These are phyloP conservation scores for Hanseniaspora jakobsenii DNA, from an alignment of 805 yeast genomes.

Conservation along the genomic window DNA sequence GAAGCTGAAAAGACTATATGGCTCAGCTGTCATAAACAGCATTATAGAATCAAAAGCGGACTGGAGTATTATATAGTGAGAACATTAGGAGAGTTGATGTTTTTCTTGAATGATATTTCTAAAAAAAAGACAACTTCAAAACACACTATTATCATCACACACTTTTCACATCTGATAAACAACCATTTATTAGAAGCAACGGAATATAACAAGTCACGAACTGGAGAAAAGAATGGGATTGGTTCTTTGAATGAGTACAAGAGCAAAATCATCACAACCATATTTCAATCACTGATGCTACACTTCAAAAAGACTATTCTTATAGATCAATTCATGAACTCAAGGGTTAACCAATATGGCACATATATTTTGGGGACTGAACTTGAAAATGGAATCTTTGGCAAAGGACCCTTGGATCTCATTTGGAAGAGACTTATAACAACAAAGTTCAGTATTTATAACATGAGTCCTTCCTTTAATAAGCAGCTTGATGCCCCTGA, in stretches of 20 bases:
- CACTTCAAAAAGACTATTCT: slow-evolving; percentile 5
- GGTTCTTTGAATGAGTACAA: slow-evolving; percentile 5
- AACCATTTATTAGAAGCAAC: slow-evolving; percentile 2
- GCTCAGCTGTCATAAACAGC: slow-evolving; percentile 12
- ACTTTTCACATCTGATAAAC: slow-evolving; percentile 6
- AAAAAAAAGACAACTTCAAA: not conserved
- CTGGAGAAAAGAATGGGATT: not conserved
- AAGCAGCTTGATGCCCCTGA: too few species aligned
- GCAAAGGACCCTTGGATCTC: slow-evolving; percentile 10
- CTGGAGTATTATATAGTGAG: not conserved
- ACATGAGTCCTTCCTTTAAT: not conserved
- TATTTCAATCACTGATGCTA: not conserved
- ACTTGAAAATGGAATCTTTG: slow-evolving; percentile 11
- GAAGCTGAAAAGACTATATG: not conserved
- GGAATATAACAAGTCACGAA: not conserved
- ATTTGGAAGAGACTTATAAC: slow-evolving; percentile 13
- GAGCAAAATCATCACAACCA: not conserved
- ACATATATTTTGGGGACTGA: slow-evolving; percentile 11
- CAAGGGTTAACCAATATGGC: slow-evolving; percentile 1
- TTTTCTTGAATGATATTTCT: not conserved
- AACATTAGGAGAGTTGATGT: not conserved
- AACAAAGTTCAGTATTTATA: slow-evolving; percentile 3
- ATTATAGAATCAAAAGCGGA: not conserved
- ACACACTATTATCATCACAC: not conserved
- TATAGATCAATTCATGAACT: slow-evolving; percentile 9